Percentiles rank a stretch among this genome's conserved stretches.
phyloP scores from a whole-genome alignment of 768 basidiomycete genomes.

The Mycena belliarum region DNA sequence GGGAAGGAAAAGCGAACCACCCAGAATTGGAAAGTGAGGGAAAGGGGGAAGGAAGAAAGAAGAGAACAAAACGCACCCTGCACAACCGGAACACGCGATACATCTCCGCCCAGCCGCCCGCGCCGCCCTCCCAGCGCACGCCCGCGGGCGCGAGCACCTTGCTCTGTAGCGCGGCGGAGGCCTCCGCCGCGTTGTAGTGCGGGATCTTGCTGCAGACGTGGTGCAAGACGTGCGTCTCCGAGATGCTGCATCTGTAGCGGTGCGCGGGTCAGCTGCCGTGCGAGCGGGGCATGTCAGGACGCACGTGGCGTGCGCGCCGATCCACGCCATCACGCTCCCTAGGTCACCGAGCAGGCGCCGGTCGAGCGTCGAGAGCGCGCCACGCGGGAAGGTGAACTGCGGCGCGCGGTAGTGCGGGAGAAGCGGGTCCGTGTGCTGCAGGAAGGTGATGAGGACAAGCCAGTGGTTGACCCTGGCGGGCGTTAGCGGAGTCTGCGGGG shows the following conservation, averaged over 20 bases:
- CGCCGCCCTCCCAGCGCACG: slow-evolving; percentile 64
- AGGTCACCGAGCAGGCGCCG: slow-evolving; percentile 58
- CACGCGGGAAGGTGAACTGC: slow-evolving; percentile 41
- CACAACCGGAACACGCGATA: slow-evolving; percentile 77
- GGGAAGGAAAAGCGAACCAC: no score
- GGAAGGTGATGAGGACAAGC: slow-evolving; percentile 39
- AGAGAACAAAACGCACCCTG: slow-evolving; percentile 49
- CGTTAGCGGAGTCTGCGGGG: background rate
- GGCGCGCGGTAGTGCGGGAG: slow-evolving; percentile 41
- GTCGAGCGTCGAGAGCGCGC: slow-evolving; percentile 43
- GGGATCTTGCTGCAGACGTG: slow-evolving; percentile 96
- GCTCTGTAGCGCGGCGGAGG: slow-evolving; percentile 81
- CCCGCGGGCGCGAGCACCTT: slow-evolving; percentile 65
- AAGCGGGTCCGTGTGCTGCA: slow-evolving; percentile 41
- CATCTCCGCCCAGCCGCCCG: slow-evolving; percentile 79
- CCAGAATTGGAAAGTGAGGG: no score
- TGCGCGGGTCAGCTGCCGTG: background rate
- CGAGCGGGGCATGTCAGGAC: background rate
- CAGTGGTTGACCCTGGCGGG: slow-evolving; percentile 58
- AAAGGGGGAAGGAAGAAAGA: background rate
- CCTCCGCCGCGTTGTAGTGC: slow-evolving; percentile 96
- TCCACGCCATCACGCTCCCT: slow-evolving; percentile 78
- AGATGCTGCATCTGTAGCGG: slow-evolving; percentile 52
- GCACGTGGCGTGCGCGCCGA: slow-evolving; percentile 83
- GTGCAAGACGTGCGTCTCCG: slow-evolving; percentile 91